These are phyloP conservation scores for Peltaster fructicola DNA, from an alignment of 2,329 filamentous ascomycete species.

Conservation along the genomic window DNA sequence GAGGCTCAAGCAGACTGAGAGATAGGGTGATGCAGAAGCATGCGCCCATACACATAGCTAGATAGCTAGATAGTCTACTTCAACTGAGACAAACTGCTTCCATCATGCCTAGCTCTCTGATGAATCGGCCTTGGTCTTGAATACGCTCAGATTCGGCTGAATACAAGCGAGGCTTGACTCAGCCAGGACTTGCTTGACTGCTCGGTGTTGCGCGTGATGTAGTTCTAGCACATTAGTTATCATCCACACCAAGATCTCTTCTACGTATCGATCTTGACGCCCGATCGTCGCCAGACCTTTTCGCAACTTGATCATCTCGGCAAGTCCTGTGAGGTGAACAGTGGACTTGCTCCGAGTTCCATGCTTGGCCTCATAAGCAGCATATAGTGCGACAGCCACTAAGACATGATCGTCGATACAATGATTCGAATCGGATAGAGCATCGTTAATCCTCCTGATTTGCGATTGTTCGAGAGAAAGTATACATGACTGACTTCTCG, in stretches of 20 bases:
- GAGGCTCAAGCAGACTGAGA: too few relatives aligned
- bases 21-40: too few relatives aligned
- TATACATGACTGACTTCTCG: background rate
- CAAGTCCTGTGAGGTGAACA: conserved; percentile 7
- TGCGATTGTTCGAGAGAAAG: conserved; percentile 3
- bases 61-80: too few relatives aligned
- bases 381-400: conserved; percentile 5
- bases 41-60: too few relatives aligned
- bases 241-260: conserved; percentile 1
- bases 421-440: conserved; percentile 5
- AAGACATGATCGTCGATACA: conserved; percentile 6
- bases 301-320: conserved; percentile 5
- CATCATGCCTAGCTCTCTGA: too few relatives aligned
- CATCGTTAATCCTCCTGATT: conserved; percentile 5
- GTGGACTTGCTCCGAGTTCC: conserved; percentile 3
- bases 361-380: conserved; percentile 7
- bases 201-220: conserved; percentile 25
- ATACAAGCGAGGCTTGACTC: too few relatives aligned
- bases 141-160: too few relatives aligned
- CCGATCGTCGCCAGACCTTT: conserved; percentile 5
- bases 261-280: conserved; percentile 2
- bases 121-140: too few relatives aligned
- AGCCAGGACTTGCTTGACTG: conserved; percentile 38
- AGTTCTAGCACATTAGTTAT: background rate
- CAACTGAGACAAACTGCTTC: too few relatives aligned